Evolutionary conservation across 768 basidiomycete species (phyloP).

Genomic region (Obba rivulosa): DNA sequence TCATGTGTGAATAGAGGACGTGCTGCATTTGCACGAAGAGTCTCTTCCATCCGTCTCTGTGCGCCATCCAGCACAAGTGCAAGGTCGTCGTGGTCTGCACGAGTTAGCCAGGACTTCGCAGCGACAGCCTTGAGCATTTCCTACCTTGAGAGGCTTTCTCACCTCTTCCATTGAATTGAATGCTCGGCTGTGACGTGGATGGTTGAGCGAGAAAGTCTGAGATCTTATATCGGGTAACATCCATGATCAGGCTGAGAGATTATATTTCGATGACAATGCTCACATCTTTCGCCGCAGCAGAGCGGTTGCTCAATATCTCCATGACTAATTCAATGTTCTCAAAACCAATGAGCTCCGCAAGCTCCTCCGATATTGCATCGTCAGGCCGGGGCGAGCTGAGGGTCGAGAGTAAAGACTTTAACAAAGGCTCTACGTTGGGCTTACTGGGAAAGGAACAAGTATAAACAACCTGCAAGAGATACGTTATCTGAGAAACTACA

Average conservation of each 20-base stretch:
- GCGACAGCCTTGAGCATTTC: too few species aligned
- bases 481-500: slow-evolving; percentile 6
- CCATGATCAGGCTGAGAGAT: not conserved
- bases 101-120: too few species aligned
- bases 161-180: too few species aligned
- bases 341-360: slow-evolving; percentile 79
- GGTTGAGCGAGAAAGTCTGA: not conserved
- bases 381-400: slow-evolving; percentile 48
- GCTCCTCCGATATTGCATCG: slow-evolving; percentile 71
- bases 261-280: slow-evolving; percentile 7
- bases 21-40: slow-evolving; percentile 53
- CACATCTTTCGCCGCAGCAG: slow-evolving; percentile 45
- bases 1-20: slow-evolving; percentile 56
- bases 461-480: not conserved
- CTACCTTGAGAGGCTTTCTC: too few species aligned
- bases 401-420: slow-evolving; percentile 26
- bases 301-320: slow-evolving; percentile 60
- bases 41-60: slow-evolving; percentile 56
- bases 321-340: slow-evolving; percentile 77
- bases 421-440: slow-evolving; percentile 20
- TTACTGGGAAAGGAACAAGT: slow-evolving; percentile 14
- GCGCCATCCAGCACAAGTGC: slow-evolving; percentile 37
- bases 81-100: not conserved
- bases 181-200: too few species aligned
- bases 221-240: not conserved